These are phyloP conservation scores for Acrodontium crateriforme DNA, from an alignment of 2,329 filamentous ascomycete species.

Conservation along the genomic window DNA sequence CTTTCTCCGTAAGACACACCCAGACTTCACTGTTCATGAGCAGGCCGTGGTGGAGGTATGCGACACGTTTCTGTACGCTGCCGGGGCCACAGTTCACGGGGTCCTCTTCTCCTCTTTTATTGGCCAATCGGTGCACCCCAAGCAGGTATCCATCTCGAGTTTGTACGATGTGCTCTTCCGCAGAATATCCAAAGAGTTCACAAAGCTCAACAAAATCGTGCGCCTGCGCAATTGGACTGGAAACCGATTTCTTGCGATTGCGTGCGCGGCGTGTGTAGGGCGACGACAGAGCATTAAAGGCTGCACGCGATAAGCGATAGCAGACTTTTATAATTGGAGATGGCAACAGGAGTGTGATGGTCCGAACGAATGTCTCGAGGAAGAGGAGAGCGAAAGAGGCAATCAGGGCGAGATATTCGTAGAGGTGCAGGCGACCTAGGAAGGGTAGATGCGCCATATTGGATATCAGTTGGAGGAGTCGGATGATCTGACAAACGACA, in stretches of 20 bases:
- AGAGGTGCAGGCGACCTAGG: slow-evolving; percentile 44
- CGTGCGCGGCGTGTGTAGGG: slow-evolving; percentile 54
- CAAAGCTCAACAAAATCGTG: slow-evolving; percentile 93
- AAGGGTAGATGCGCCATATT: slow-evolving; percentile 47
- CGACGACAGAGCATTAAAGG: slow-evolving; percentile 69
- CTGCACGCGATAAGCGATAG: slow-evolving; percentile 65
- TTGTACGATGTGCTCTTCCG: slow-evolving; percentile 92
- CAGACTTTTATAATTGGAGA: slow-evolving; percentile 67
- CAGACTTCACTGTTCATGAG: slow-evolving; percentile 99
- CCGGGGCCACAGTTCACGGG: slow-evolving; percentile 58
- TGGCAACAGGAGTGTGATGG: slow-evolving; percentile 78
- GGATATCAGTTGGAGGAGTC: too few species aligned
- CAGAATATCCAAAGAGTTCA: slow-evolving; percentile 76
- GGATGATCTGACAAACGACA: too few species aligned
- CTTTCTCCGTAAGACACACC: slow-evolving; percentile 79
- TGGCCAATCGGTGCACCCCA: slow-evolving; percentile 75
- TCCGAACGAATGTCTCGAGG: slow-evolving; percentile 68
- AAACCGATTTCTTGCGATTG: slow-evolving; percentile 45
- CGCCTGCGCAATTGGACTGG: slow-evolving; percentile 59
- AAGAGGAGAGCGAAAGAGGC: slow-evolving; percentile 71
- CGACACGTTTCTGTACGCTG: slow-evolving; percentile 65
- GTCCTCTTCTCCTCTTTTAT: slow-evolving; percentile 69
- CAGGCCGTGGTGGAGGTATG: slow-evolving; percentile 89
- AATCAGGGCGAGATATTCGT: slow-evolving; percentile 77
- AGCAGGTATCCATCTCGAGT: slow-evolving; percentile 89